phyloP scores from a whole-genome alignment of 176 grass and related monocot genomes.

The Zea luxurians region DNA sequence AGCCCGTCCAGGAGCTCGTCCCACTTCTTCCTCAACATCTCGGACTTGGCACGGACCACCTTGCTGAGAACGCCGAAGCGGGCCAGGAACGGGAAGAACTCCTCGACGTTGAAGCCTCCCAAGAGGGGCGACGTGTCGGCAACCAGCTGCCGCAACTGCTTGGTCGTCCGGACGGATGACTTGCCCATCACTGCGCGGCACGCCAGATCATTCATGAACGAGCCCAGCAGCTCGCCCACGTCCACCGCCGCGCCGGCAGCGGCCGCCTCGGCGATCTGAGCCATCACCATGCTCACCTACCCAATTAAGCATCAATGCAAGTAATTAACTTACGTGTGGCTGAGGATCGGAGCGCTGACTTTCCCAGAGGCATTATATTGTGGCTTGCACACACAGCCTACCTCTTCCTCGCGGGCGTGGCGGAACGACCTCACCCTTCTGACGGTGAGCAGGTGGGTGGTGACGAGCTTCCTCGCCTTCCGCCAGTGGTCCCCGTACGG shows the following conservation, averaged over 20 bases:
- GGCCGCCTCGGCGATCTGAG: conserved; percentile 13
- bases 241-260: background rate
- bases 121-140: background rate
- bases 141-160: conserved; percentile 1
- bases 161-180: background rate
- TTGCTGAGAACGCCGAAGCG: conserved; percentile 28
- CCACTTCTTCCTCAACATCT: conserved; percentile 23
- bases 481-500: conserved; percentile 8
- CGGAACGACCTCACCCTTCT: conserved; percentile 2
- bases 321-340: too few species aligned
- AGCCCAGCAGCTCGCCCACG: conserved; percentile 12
- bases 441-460: conserved; percentile 14
- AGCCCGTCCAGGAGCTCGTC: conserved; percentile 39
- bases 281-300: background rate
- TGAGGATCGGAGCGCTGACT: too few species aligned
- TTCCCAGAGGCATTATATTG: too few species aligned
- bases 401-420: conserved; percentile 25
- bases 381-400: too few species aligned
- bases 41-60: background rate
- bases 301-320: too few species aligned
- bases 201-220: conserved; percentile 31
- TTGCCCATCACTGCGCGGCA: conserved; percentile 41
- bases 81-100: conserved; percentile 38
- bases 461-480: background rate
- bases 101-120: conserved; percentile 23